These are phyloP conservation scores for Reutealis trisperma DNA, from an alignment of 345 rosid genomes.

Conservation along the genomic window DNA sequence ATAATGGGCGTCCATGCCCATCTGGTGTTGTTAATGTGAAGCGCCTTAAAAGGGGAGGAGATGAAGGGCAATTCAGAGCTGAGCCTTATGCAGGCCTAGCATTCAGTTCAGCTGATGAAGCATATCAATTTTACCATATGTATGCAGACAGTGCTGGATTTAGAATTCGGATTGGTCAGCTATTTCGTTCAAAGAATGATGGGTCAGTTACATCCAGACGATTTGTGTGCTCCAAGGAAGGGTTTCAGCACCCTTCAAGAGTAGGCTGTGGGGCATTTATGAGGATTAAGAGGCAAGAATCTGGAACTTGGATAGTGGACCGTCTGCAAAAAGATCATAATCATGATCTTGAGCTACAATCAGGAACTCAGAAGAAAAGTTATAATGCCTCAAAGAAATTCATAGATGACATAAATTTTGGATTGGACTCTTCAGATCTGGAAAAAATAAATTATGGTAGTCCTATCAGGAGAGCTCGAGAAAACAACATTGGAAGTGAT, in stretches of 20 bases:
- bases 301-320: constrained; percentile 83
- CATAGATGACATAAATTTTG: constrained; percentile 49
- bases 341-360: constrained; percentile 58
- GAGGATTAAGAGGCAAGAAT: constrained; percentile 85
- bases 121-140: constrained; percentile 63
- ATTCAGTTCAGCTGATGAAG: constrained; percentile 78
- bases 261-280: constrained; percentile 93
- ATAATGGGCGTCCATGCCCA: constrained; percentile 42
- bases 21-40: constrained; percentile 54
- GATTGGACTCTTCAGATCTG: constrained; percentile 48
- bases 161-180: constrained; percentile 82
- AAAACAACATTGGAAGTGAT: constrained; percentile 64
- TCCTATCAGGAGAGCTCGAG: constrained; percentile 33
- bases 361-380: constrained; percentile 35
- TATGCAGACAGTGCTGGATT: constrained; percentile 76
- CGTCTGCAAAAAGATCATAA: constrained; percentile 78
- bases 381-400: constrained; percentile 54
- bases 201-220: constrained; percentile 79
- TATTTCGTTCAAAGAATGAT: constrained; percentile 84
- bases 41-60: constrained; percentile 52
- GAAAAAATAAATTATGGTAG: constrained; percentile 38
- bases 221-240: constrained; percentile 95
- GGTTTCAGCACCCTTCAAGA: constrained; percentile 93
- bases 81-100: constrained; percentile 72
- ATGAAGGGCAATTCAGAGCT: constrained; percentile 40